Evolutionary conservation across 208 protist genomes (phyloP).

Genomic region (Histomonas meleagridis): DNA sequence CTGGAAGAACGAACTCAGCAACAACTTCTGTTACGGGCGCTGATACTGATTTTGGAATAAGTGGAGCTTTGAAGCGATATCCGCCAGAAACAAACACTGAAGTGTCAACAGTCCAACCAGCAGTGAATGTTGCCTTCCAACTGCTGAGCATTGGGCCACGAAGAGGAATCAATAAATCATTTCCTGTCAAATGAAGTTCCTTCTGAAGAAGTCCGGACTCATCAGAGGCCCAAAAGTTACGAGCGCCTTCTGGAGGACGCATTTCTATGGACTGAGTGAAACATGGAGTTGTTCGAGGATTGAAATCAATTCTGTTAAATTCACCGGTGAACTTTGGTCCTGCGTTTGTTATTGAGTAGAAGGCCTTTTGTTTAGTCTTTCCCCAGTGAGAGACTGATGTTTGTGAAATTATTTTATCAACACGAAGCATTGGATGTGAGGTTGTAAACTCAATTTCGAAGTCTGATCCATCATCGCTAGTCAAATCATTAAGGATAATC

Average conservation of each 20-base stretch:
- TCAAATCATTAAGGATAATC: neutral
- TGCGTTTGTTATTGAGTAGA: neutral
- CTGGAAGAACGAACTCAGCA: neutral
- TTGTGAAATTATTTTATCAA: neutral
- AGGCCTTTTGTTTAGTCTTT: neutral
- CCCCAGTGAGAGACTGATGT: neutral
- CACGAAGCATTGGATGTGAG: neutral
- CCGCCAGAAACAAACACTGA: neutral
- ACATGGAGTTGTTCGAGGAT: neutral
- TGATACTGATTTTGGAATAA: neutral
- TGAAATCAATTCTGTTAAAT: conserved; percentile 27
- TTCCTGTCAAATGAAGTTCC: neutral
- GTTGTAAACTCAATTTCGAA: neutral
- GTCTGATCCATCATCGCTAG: neutral
- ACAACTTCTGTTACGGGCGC: neutral
- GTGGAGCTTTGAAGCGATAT: neutral
- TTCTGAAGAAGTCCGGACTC: neutral
- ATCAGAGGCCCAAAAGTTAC: conserved; percentile 16
- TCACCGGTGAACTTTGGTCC: conserved; percentile 12
- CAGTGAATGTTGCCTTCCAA: conserved; percentile 20
- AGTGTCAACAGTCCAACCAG: neutral
- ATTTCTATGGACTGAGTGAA: neutral
- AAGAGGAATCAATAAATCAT: neutral
- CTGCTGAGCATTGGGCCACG: neutral
- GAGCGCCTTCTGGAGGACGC: neutral